Evolutionary conservation across 495 filamentous ascomycete genomes (phyloP).

Genomic region (Podospora conica): DNA sequence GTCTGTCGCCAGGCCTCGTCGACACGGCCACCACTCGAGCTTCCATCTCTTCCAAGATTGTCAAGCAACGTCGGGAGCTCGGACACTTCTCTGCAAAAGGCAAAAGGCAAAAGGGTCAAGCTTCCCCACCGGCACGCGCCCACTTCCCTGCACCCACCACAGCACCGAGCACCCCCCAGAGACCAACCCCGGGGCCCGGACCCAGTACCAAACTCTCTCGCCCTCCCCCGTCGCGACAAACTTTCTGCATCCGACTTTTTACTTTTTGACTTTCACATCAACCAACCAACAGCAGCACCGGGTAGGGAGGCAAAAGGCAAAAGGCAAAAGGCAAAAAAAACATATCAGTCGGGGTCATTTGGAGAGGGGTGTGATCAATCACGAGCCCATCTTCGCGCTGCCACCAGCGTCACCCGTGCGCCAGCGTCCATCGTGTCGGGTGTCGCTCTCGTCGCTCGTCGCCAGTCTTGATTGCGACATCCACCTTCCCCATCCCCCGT

Average conservation of each 20-base stretch:
- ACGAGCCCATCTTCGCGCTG: not conserved
- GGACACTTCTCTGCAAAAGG: not conserved
- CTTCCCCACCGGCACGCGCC: not conserved
- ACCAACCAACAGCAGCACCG: not conserved
- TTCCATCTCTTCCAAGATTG: too few species aligned
- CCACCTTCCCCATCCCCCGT: slow-evolving; percentile 11
- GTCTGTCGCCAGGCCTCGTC: not conserved
- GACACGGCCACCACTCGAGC: not conserved
- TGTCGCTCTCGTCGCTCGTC: too few species aligned
- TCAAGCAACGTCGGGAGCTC: not conserved
- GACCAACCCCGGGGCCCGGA: too few species aligned
- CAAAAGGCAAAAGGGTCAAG: too few species aligned
- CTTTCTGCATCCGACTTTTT: not conserved
- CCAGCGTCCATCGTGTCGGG: too few species aligned
- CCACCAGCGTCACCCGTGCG: not conserved
- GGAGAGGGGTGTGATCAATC: not conserved
- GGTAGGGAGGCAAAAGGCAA: not conserved
- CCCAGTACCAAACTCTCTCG: not conserved
- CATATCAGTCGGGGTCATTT: not conserved
- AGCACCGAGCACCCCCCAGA: too few species aligned
- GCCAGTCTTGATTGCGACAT: not conserved
- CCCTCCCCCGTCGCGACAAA: not conserved
- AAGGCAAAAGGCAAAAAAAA: too few species aligned
- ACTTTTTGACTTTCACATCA: too few species aligned
- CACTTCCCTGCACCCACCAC: not conserved